phyloP scores from a whole-genome alignment of 2,329 filamentous ascomycete species.

The Aspergillus ustus region DNA sequence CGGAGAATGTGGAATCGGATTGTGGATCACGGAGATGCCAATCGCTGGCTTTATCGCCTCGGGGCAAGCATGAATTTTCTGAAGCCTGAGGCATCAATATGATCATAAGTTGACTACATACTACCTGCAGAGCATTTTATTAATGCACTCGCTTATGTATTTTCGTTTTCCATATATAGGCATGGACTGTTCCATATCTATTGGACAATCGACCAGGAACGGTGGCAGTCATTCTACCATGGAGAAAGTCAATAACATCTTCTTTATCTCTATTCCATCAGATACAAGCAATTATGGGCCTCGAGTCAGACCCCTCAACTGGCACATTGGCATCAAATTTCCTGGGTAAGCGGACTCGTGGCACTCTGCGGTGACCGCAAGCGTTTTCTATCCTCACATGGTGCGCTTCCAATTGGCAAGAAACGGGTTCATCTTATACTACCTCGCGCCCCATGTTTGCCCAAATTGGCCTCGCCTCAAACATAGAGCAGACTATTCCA shows the following conservation, averaged over 20 bases:
- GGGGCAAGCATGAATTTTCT: not conserved
- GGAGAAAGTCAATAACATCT: not conserved
- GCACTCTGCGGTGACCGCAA: not conserved
- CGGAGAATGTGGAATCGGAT: conserved; percentile 3
- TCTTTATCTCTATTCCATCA: not conserved
- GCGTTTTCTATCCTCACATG: not conserved
- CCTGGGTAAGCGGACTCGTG: not conserved
- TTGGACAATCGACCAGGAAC: not conserved
- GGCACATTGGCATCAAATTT: not conserved
- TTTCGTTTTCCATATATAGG: not conserved
- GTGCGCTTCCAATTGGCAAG: not conserved
- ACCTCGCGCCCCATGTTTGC: not conserved
- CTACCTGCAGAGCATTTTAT: not conserved
- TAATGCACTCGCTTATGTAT: not conserved
- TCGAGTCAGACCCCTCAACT: not conserved
- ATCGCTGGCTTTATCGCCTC: not conserved
- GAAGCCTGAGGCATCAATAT: not conserved
- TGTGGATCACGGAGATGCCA: conserved; percentile 8
- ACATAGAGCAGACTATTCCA: not conserved
- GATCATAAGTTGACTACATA: not conserved
- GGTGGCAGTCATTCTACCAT: not conserved
- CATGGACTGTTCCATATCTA: not conserved
- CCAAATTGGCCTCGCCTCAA: not conserved
- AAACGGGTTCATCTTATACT: not conserved
- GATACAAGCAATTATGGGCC: not conserved